These are phyloP conservation scores for Boletellus sp. DNA, from an alignment of 768 basidiomycete genomes.

Conservation along the genomic window DNA sequence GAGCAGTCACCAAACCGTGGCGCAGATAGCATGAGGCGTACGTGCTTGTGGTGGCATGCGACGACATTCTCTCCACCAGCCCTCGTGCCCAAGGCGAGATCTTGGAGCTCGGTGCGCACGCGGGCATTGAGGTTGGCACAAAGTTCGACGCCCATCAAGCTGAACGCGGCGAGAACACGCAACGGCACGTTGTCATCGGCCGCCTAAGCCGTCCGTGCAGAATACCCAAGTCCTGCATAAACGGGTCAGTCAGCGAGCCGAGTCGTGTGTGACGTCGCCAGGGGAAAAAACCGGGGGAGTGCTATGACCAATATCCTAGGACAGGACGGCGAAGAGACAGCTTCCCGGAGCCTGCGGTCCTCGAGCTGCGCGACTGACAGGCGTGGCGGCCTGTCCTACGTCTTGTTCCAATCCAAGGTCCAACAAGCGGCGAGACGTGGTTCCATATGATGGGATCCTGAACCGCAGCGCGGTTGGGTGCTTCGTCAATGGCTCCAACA, in stretches of 20 bases:
- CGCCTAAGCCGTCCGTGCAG: background rate
- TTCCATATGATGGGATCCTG: constrained; percentile 1
- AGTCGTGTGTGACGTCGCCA: background rate
- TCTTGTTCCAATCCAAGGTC: background rate
- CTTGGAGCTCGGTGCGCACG: background rate
- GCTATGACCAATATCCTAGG: background rate
- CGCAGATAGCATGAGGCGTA: constrained; percentile 7
- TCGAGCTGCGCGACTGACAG: background rate
- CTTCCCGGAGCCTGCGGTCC: background rate
- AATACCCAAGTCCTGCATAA: background rate
- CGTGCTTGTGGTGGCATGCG: background rate
- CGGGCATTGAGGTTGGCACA: background rate
- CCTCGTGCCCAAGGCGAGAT: background rate
- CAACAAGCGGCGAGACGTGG: background rate
- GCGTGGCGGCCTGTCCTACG: background rate
- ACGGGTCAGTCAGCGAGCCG: background rate
- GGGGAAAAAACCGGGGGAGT: background rate
- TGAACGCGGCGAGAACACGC: background rate
- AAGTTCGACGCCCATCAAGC: background rate
- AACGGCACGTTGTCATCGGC: background rate
- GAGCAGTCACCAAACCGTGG: background rate
- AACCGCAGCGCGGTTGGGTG: background rate
- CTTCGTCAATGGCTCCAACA: background rate
- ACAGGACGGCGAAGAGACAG: background rate
- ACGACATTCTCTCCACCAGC: background rate